Evolutionary conservation across 2,329 filamentous ascomycete species (phyloP).

Genomic region (Venturia pyrina): DNA sequence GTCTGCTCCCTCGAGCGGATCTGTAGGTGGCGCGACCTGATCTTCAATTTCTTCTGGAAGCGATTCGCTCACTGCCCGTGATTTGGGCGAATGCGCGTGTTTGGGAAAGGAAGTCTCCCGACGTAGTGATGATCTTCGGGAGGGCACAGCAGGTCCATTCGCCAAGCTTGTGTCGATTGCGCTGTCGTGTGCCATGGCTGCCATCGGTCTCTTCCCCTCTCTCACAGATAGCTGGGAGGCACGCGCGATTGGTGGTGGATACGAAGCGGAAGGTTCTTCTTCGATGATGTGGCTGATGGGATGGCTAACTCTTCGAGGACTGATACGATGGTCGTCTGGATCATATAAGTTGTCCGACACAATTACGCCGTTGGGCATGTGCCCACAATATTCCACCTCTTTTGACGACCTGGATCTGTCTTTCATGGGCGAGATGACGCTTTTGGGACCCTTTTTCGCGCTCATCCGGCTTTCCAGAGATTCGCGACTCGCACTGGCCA

Average conservation of each 20-base stretch:
- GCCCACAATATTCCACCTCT: background rate
- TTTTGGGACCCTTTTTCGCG: conserved; percentile 14
- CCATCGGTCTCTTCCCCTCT: conserved; percentile 9
- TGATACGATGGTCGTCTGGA: background rate
- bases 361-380: background rate
- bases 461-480: conserved; percentile 27
- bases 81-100: background rate
- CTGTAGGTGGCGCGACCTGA: background rate
- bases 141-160: conserved; percentile 9
- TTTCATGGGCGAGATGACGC: conserved; percentile 1
- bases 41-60: conserved; percentile 16
- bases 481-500: conserved; percentile 23
- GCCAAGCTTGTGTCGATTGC: background rate
- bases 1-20: conserved; percentile 23
- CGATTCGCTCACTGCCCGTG: background rate
- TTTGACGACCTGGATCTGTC: background rate
- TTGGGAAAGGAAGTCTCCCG: background rate
- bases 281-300: conserved; percentile 4
- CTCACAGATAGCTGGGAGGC: background rate
- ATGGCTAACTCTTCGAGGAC: background rate
- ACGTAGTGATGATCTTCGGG: conserved; percentile 11
- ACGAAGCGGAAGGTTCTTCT: conserved; percentile 3
- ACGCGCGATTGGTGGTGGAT: conserved; percentile 3
- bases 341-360: conserved; percentile 6
- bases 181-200: background rate